Conservation (phyloP, 495 filamentous ascomycete species). For the Paragyromitra xinjiangensis region DNA sequence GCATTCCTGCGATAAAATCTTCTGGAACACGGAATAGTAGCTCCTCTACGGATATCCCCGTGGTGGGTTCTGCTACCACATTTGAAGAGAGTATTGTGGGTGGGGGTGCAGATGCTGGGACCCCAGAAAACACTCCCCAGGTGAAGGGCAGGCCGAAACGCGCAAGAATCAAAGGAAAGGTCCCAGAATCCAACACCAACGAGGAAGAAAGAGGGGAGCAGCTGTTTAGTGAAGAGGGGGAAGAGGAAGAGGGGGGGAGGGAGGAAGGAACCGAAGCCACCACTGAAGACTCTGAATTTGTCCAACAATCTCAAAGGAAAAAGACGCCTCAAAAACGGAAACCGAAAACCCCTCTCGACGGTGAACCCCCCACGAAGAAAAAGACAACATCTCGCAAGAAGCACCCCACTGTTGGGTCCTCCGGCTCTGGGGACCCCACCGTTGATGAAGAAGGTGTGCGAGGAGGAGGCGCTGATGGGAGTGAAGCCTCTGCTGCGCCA, state of each 20-base stretch:
- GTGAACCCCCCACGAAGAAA: slow-evolving; percentile 6
- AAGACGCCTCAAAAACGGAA: slow-evolving; percentile 19
- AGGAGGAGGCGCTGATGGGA: background rate
- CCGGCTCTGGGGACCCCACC: background rate
- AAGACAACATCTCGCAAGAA: slow-evolving; percentile 11
- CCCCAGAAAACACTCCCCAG: background rate
- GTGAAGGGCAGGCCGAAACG: slow-evolving; percentile 24
- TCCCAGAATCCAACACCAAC: slow-evolving; percentile 35
- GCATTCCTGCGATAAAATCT: background rate
- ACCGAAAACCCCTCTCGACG: background rate
- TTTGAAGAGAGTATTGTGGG: background rate
- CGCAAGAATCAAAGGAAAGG: slow-evolving; percentile 29
- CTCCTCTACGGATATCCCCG: background rate
- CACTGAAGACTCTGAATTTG: slow-evolving; percentile 47
- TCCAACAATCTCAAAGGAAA: slow-evolving; percentile 36
- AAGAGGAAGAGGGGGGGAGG: slow-evolving; percentile 39
- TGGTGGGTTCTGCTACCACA: background rate
- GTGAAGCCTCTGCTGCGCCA: background rate
- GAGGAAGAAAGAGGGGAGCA: slow-evolving; percentile 40
- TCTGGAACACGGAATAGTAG: slow-evolving; percentile 8
- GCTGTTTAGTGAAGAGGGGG: slow-evolving; percentile 26
- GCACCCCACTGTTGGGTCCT: background rate
- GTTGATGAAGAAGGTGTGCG: slow-evolving; percentile 2
- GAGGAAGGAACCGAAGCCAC: slow-evolving; percentile 50
- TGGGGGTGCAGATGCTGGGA: background rate